phyloP scores from a whole-genome alignment of 257 asterid genomes.

The Anisodus tanguticus region DNA sequence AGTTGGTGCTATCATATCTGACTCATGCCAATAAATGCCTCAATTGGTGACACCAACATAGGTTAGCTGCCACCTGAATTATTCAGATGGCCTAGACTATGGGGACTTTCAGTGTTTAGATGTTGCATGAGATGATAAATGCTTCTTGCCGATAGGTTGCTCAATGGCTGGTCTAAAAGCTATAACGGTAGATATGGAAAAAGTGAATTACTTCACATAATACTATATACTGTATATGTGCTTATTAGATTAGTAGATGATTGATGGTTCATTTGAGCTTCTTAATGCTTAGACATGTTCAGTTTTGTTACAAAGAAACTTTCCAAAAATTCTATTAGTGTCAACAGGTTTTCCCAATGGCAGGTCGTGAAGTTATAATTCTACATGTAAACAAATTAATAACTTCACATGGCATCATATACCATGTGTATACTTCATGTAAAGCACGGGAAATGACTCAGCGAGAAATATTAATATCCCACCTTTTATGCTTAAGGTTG shows the following conservation, averaged over 20 bases:
- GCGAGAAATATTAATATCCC: constrained; percentile 17
- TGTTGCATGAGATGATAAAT: constrained; percentile 14
- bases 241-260: neutral
- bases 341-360: neutral
- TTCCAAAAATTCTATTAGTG: neutral
- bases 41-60: neutral
- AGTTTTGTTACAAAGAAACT: neutral
- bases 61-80: neutral
- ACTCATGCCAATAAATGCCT: constrained; percentile 21
- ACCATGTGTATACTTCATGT: neutral
- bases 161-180: neutral
- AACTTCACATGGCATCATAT: constrained; percentile 6
- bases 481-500: constrained; percentile 51
- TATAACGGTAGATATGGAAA: neutral
- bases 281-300: neutral
- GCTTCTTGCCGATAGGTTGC: neutral
- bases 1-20: neutral
- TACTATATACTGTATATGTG: neutral
- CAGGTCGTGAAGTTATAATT: neutral
- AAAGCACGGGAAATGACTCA: neutral
- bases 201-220: neutral
- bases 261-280: neutral
- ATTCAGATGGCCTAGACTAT: neutral
- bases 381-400: neutral
- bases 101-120: neutral